phyloP scores from a whole-genome alignment of 202 grass and related monocot species.

The Panicum hallii region DNA sequence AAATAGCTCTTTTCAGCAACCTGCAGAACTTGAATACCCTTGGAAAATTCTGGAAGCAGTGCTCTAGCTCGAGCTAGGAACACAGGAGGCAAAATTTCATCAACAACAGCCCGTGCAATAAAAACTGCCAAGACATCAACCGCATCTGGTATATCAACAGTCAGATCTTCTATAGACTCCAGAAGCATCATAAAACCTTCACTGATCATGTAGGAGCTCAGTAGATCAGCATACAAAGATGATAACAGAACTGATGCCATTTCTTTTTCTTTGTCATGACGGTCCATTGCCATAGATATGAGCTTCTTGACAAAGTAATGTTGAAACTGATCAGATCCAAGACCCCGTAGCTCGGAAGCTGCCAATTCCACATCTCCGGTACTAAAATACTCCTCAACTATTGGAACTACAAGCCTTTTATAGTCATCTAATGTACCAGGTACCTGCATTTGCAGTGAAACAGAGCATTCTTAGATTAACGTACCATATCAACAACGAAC shows the following conservation, averaged over 20 bases:
- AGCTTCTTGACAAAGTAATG: conserved; percentile 92
- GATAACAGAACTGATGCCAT: conserved; percentile 93
- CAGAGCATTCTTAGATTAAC: conserved; percentile 14
- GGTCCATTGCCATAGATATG: conserved; percentile 97
- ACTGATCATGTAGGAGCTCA: conserved; percentile 69
- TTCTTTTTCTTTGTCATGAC: conserved; percentile 98
- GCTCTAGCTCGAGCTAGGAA: conserved; percentile 72
- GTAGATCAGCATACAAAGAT: conserved; percentile 80
- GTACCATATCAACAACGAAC: conserved; percentile 13
- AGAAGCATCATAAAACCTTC: conserved; percentile 91
- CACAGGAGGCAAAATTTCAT: conserved; percentile 91
- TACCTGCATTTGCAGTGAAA: conserved; percentile 48
- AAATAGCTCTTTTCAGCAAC: conserved; percentile 86
- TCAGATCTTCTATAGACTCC: conserved; percentile 81
- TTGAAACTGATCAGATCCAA: conserved; percentile 81
- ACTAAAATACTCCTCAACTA: conserved; percentile 88
- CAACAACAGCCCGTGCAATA: conserved; percentile 83
- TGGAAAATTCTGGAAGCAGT: conserved; percentile 63
- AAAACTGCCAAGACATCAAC: conserved; percentile 85
- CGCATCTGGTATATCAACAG: conserved; percentile 87
- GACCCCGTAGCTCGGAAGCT: conserved; percentile 69
- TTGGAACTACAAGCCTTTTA: conserved; percentile 70
- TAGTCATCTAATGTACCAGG: conserved; percentile 73
- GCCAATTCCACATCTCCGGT: conserved; percentile 84
- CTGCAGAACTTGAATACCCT: conserved; percentile 79